Evolutionary conservation across 2,329 filamentous ascomycete species (phyloP).

Genomic region (Sarocladium strictum): DNA sequence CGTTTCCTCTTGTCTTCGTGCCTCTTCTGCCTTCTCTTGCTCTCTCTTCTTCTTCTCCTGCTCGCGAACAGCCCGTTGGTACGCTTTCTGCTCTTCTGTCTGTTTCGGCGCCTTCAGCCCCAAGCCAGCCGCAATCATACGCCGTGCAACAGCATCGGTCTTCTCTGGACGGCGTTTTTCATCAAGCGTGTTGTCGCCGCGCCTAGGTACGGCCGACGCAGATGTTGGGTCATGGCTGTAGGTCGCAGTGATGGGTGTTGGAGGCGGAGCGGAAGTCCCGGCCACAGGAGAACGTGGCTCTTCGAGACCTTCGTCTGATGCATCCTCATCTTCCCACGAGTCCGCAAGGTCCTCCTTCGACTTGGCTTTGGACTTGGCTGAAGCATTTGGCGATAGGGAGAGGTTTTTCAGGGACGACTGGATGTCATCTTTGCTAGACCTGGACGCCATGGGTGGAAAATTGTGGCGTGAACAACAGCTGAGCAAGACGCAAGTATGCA

Average conservation of each 20-base stretch:
- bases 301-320: slow-evolving; percentile 27
- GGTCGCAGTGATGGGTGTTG: slow-evolving; percentile 58
- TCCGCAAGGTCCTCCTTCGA: slow-evolving; percentile 29
- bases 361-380: slow-evolving; percentile 20
- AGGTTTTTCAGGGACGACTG: slow-evolving; percentile 26
- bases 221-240: slow-evolving; percentile 22
- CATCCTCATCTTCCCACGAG: slow-evolving; percentile 54
- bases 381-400: slow-evolving; percentile 18
- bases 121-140: slow-evolving; percentile 84
- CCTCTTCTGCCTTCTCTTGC: slow-evolving; percentile 62
- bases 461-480: neutral
- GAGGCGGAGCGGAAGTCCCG: slow-evolving; percentile 51
- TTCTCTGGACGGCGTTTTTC: slow-evolving; percentile 70
- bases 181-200: slow-evolving; percentile 13
- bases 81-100: slow-evolving; percentile 84
- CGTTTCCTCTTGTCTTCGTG: slow-evolving; percentile 53
- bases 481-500: neutral
- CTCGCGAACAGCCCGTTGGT: slow-evolving; percentile 75
- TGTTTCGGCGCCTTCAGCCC: slow-evolving; percentile 74
- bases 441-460: slow-evolving; percentile 16
- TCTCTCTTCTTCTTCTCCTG: slow-evolving; percentile 76
- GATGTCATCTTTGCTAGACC: slow-evolving; percentile 20
- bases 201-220: slow-evolving; percentile 1
- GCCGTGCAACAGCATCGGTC: slow-evolving; percentile 82
- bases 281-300: slow-evolving; percentile 14